Evolutionary conservation across 2,329 filamentous ascomycete genomes (phyloP), one percentile per base, ranked within the genome.

Genomic region (Colletotrichum melonis): DNA sequence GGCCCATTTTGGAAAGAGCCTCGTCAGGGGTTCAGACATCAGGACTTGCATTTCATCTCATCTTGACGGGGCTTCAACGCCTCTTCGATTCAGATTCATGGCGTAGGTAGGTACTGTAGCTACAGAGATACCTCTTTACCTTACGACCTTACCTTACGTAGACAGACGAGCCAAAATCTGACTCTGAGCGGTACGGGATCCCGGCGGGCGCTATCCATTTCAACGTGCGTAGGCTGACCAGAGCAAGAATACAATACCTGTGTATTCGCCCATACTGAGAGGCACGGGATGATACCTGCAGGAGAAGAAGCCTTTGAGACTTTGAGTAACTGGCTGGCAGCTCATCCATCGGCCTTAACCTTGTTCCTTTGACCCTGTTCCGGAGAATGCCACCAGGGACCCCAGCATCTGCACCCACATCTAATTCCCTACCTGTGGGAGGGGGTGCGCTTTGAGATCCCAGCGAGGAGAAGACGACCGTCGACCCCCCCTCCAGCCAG

Each of bases 161-260:
- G 38, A 65, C 55, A 62, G 26, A n/a, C 71, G 46, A 62, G 30
- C 71, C 46, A 70, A 52, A 60, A 56, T 69, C 46, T 72, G 64
- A 59, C 66, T 16, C 65, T 68, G 65, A 46, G 55, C 69, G 65
- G 69, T 63, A 72, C 65, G 24, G 68, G 24, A 9, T 56, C 63
- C 68, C 54, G 54, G 63, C 63, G 42, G 63, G 19, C 68, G 68
- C 46, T 49, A 56, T 60, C 42, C 38, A 54, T 46, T 16, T 42
- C 16, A 7, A 42, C 16, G 38, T 42, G 38, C 38, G 38, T 42
- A 19, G 38, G 19, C 38, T 42, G 16, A 6, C 38, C 38, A 42
- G 14, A 42, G 38, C 38, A 42, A 8, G 38, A 42, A 19, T 42
- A 42, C 38, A 42, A 42, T 42, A 19, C 14, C 8, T 6, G 16